These are phyloP conservation scores for Termitomyces sp. DNA, from an alignment of 768 basidiomycete genomes.

Conservation along the genomic window DNA sequence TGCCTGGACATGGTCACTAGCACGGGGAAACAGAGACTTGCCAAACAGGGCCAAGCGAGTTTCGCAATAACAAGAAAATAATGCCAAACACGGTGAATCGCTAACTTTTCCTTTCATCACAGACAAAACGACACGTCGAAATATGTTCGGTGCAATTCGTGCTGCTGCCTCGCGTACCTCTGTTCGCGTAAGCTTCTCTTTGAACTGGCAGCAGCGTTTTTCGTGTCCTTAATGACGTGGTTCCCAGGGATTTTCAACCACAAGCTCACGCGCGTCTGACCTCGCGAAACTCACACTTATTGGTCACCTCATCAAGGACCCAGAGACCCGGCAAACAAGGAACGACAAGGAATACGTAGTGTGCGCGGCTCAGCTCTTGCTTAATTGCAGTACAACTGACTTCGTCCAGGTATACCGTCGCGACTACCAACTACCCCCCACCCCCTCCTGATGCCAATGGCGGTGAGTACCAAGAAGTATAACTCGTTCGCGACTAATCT, in stretches of 20 bases:
- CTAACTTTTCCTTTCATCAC: not conserved
- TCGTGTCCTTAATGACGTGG: not conserved
- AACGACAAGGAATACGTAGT: slow-evolving; percentile 75
- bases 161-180: slow-evolving; percentile 34
- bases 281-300: slow-evolving; percentile 75
- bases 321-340: slow-evolving; percentile 66
- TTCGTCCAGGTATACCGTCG: slow-evolving; percentile 65
- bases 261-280: slow-evolving; percentile 50
- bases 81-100: slow-evolving; percentile 12
- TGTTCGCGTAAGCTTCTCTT: slow-evolving; percentile 42
- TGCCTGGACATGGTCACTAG: slow-evolving; percentile 80
- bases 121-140: too few species aligned
- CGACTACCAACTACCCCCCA: slow-evolving; percentile 60
- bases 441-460: slow-evolving; percentile 59
- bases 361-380: slow-evolving; percentile 37
- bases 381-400: not conserved
- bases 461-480: slow-evolving; percentile 35
- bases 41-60: slow-evolving; percentile 8
- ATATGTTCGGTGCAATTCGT: slow-evolving; percentile 55
- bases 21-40: not conserved
- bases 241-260: slow-evolving; percentile 62
- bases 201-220: not conserved
- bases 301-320: slow-evolving; percentile 69
- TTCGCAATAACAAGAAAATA: slow-evolving; percentile 9
- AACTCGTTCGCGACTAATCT: not conserved